Conservation (phyloP, 495 filamentous ascomycete genomes). For the Penicillium daleae region DNA sequence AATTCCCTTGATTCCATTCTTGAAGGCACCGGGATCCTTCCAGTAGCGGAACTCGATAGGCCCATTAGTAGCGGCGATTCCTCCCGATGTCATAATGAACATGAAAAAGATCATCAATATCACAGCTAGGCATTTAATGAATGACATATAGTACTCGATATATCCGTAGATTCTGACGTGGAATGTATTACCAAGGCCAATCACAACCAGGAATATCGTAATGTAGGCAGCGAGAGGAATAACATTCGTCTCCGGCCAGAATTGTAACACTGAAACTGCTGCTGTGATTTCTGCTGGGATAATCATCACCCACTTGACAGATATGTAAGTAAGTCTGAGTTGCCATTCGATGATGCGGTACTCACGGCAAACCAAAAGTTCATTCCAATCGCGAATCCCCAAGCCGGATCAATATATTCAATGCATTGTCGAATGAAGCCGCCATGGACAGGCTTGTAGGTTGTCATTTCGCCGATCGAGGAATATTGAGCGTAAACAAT, state of each 20-base stretch:
- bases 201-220: conserved; percentile 31
- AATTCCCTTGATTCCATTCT: conserved; percentile 39
- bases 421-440: conserved; percentile 37
- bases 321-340: neutral
- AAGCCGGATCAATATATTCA: conserved; percentile 36
- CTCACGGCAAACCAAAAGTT: conserved; percentile 39
- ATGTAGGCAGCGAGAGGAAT: conserved; percentile 35
- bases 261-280: conserved; percentile 32
- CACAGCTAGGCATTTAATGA: conserved; percentile 31
- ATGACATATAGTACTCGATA: conserved; percentile 38
- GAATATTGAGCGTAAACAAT: conserved; percentile 35
- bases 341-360: neutral
- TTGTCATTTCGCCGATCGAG: conserved; percentile 38
- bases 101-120: conserved; percentile 38
- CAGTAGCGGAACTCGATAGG: conserved; percentile 36
- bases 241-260: conserved; percentile 31
- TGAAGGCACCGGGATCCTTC: conserved; percentile 35
- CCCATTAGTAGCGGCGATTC: conserved; percentile 32
- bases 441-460: conserved; percentile 36
- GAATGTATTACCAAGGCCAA: conserved; percentile 28
- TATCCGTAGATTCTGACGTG: conserved; percentile 32
- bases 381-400: conserved; percentile 36
- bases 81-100: conserved; percentile 39
- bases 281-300: conserved; percentile 39
- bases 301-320: conserved; percentile 37